A percentile compares a stretch with the other conserved stretches of the same genome.
Conservation (phyloP, 306 rosid species). For the Datisca glomerata region DNA sequence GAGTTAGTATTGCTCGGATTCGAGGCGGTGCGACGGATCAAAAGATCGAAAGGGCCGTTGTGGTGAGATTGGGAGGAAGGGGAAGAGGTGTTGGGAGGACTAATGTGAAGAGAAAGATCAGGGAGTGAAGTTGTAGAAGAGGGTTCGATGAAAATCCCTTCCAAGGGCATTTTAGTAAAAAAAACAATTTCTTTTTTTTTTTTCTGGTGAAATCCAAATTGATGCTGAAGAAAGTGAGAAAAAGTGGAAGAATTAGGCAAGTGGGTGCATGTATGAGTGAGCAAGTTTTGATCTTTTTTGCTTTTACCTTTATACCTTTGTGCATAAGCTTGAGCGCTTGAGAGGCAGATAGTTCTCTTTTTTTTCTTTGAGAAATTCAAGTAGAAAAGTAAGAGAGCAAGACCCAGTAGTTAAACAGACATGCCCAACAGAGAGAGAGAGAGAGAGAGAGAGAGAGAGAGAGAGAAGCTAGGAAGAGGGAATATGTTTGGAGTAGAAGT, state of each 20-base stretch:
- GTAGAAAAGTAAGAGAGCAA: slow-evolving; percentile 11
- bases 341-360: too few species aligned
- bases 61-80: slow-evolving; percentile 12
- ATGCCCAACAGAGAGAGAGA: slow-evolving; percentile 2
- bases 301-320: too few species aligned
- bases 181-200: slow-evolving; percentile 3
- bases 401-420: neutral
- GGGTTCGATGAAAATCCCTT: slow-evolving; percentile 67
- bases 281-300: neutral
- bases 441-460: slow-evolving; percentile 20
- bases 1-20: slow-evolving; percentile 5
- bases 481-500: slow-evolving; percentile 3
- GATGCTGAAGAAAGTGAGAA: slow-evolving; percentile 10
- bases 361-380: slow-evolving; percentile 13
- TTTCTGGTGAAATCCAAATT: slow-evolving; percentile 20
- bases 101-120: slow-evolving; percentile 90
- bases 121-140: slow-evolving; percentile 48
- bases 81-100: slow-evolving; percentile 44
- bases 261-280: neutral
- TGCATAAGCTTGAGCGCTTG: too few species aligned
- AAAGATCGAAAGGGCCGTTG: slow-evolving; percentile 14
- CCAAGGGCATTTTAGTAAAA: slow-evolving; percentile 97
- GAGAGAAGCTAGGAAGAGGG: slow-evolving; percentile 12
- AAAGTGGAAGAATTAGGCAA: neutral
- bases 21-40: slow-evolving; percentile 5